Evolutionary conservation across 2,329 filamentous ascomycete species (phyloP), one percentile per base, ranked within the genome.

Genomic region (Trichophyton verrucosum): DNA sequence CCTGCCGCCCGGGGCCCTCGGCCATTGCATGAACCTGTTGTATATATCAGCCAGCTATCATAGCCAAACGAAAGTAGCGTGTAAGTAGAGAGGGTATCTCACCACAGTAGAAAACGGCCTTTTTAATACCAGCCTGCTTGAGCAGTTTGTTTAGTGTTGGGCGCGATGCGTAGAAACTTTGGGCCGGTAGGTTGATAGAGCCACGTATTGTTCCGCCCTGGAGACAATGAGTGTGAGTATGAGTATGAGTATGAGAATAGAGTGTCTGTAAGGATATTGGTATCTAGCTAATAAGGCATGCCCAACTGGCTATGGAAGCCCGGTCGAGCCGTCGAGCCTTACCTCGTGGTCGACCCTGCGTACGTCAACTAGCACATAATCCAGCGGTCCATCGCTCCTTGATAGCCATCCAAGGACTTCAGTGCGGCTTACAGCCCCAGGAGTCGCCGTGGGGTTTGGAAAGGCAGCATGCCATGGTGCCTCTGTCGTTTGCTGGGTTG

Each of bases 191-290:
- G 61, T 76, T 77, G 22, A 86, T 74, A 0, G 83, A 84, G 1
- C 77, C 78, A 7, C 73, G 72, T 60, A 87, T 80, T 0, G 82
- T 85, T 46, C 83, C 84, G 27, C 85, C 84, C 81, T 82, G n/a
- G 13, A 22, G 9, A 44, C 38, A 57, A 22, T 7, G 27, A 44
- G 57, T 38, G 22, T 38, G 33, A 30, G 9, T 49, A 20, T 59
- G 24, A 60, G 36, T 59, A 57, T 38, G 24, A 60, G 36, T 59
- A 57, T 38, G 33, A 38, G 33, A 38, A 38, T 13, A 13, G 33
- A 38, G 8, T 13, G 33, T 38, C 9, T 3, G 33, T 38, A 13
- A 13, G 11, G 27, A 30, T 7, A 8, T 30, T 38, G 33, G 2
- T 38, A 38, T 30, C 6, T 30, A 30, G 27, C 27, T 30, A 30